phyloP scores from a whole-genome alignment of 2,329 filamentous ascomycete species.

The Apiospora malaysiana region DNA sequence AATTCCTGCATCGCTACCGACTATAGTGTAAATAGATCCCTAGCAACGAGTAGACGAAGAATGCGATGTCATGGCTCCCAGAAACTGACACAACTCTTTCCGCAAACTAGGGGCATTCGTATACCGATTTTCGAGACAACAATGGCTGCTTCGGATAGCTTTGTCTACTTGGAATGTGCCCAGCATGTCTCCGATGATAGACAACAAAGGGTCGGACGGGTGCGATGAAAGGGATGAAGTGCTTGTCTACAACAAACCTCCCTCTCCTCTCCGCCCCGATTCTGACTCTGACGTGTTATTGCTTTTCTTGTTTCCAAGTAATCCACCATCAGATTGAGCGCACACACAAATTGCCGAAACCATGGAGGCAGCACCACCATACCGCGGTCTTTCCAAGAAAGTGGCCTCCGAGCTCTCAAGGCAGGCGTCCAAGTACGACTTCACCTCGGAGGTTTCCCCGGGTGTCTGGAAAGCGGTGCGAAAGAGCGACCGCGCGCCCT shows the following conservation, averaged over 20 bases:
- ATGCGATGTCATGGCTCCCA: not conserved
- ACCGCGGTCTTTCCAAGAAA: conserved; percentile 2
- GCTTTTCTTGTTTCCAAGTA: not conserved
- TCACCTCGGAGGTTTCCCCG: conserved; percentile 34
- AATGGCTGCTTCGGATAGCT: not conserved
- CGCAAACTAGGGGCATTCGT: not conserved
- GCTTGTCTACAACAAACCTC: conserved; percentile 12
- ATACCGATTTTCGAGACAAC: not conserved
- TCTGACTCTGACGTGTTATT: not conserved
- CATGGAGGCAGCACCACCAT: conserved; percentile 10
- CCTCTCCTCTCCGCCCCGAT: not conserved
- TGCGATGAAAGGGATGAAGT: not conserved
- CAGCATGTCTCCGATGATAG: conserved; percentile 6
- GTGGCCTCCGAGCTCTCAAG: not conserved
- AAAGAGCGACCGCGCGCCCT: conserved; percentile 34
- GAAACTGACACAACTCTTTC: not conserved
- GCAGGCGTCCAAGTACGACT: conserved; percentile 34
- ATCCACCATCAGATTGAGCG: not conserved
- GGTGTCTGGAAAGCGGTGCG: conserved; percentile 37
- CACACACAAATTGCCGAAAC: conserved; percentile 1
- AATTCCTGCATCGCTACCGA: not conserved
- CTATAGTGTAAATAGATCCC: not conserved
- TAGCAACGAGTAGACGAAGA: not conserved
- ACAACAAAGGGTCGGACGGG: conserved; percentile 4
- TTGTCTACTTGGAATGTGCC: conserved; percentile 11